Conservation (phyloP, 2,329 filamentous ascomycete species). For the Albifimbria verrucaria region DNA sequence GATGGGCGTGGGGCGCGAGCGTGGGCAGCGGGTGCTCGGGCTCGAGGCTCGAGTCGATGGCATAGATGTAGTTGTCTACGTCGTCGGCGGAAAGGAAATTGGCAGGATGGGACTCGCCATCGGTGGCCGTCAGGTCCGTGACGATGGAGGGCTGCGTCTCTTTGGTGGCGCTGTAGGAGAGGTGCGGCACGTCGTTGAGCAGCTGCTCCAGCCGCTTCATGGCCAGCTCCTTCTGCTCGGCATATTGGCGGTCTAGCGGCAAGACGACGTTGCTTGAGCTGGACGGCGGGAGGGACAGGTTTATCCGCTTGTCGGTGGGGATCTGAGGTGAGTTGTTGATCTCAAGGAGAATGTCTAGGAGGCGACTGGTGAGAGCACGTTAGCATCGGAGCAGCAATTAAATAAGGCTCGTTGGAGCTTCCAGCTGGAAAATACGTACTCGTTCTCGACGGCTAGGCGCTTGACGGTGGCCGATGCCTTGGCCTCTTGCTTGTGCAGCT, state of each 20-base stretch:
- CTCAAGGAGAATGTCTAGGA: conserved; percentile 85
- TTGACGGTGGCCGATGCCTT: conserved; percentile 77
- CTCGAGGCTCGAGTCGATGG: conserved; percentile 54
- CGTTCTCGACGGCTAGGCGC: conserved; percentile 84
- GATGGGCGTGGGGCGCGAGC: conserved; percentile 47
- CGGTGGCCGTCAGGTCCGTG: conserved; percentile 45
- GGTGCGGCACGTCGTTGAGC: conserved; percentile 50
- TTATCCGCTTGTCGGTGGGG: conserved; percentile 69
- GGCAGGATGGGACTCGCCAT: conserved; percentile 55
- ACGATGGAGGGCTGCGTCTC: conserved; percentile 60
- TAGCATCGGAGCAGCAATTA: not conserved
- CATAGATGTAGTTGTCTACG: conserved; percentile 69
- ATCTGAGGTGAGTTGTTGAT: conserved; percentile 83
- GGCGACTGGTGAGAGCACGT: conserved; percentile 55
- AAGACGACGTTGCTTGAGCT: conserved; percentile 32
- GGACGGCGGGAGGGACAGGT: conserved; percentile 54
- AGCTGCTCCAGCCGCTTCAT: conserved; percentile 49
- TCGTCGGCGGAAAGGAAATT: conserved; percentile 68
- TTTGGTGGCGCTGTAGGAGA: conserved; percentile 49
- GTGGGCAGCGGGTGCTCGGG: conserved; percentile 42
- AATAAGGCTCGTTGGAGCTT: not conserved
- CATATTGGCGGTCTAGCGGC: conserved; percentile 28
- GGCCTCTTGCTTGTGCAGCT: conserved; percentile 76
- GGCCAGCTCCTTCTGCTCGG: conserved; percentile 37
- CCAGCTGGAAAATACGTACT: conserved; percentile 56